phyloP scores from a whole-genome alignment of 1,284 basidiomycete genomes.

The Boletus smithii region DNA sequence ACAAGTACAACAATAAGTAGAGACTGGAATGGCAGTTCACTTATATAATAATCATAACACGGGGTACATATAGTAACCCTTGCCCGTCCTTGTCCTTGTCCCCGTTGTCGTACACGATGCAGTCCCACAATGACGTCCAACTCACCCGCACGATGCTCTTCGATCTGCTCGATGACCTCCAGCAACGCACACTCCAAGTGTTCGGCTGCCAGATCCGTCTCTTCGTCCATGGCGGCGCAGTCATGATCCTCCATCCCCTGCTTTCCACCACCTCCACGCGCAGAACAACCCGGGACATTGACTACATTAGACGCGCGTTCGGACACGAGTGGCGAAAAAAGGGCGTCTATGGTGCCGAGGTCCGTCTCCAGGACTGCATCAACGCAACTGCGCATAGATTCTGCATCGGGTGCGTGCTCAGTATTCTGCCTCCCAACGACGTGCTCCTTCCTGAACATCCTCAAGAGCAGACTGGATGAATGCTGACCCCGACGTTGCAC shows the following conservation, averaged over 20 bases:
- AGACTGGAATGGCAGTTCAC: too few species aligned
- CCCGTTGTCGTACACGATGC: slow-evolving; percentile 14
- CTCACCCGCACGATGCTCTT: slow-evolving; percentile 38
- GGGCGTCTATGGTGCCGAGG: slow-evolving; percentile 48
- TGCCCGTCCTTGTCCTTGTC: background rate
- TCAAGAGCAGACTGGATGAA: slow-evolving; percentile 65
- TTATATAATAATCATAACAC: too few species aligned
- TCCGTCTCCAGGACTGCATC: slow-evolving; percentile 53
- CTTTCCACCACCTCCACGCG: slow-evolving; percentile 43
- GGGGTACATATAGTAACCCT: background rate
- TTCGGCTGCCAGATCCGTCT: slow-evolving; percentile 53
- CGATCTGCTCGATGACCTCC: slow-evolving; percentile 48
- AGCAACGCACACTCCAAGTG: slow-evolving; percentile 39
- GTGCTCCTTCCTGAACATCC: slow-evolving; percentile 1
- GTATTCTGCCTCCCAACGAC: background rate
- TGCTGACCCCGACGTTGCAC: slow-evolving; percentile 59
- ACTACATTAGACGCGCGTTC: slow-evolving; percentile 60
- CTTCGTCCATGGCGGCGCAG: slow-evolving; percentile 64
- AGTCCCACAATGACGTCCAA: slow-evolving; percentile 37
- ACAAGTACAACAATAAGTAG: background rate
- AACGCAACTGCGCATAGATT: slow-evolving; percentile 48
- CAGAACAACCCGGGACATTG: slow-evolving; percentile 57
- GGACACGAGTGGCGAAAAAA: slow-evolving; percentile 48
- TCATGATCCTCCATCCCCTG: slow-evolving; percentile 59
- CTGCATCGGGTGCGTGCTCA: slow-evolving; percentile 41